Evolutionary conservation across 768 basidiomycete genomes (phyloP), one percentile per base, ranked within the genome.

Genomic region (Polyporus arcularius): DNA sequence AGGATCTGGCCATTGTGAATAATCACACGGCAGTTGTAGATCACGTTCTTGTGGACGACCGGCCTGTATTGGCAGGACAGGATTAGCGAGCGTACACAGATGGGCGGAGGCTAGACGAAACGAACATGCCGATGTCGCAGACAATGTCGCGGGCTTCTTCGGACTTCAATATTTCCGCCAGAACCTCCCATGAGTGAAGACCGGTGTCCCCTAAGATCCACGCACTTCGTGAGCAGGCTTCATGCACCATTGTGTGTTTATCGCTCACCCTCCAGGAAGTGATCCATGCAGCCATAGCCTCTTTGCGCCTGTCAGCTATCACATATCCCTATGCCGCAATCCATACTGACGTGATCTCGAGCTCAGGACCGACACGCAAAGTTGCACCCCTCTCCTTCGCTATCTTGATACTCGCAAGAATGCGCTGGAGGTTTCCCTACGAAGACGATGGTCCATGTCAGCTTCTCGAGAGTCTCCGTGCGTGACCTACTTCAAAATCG

Each of bases 221-320:
- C 11, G 35, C 11, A 26, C 21, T 26, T 26, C 21, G 21, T 26
- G 21, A 26, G 21, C 21, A 26, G 21, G 21, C 21, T 26, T 26
- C 21, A 2, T 26, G 21, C 21, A 26, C 21, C 21, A 26, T 26
- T 26, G 21, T 7, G 7, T n/a, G 4, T 12, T 1, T 8, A 15
- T 6, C 48, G 59, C 57, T 43, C 55, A 93, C 96, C 96, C 80
- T 99, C 97, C 0, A 98, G 80, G 72, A 98, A 99, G 69, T 98
- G 96, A 71, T 99, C 97, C 53, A 94, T 81, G 74, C 97, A 99
- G 3, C 97, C 97, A 76, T 98, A 99, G 4, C 96, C 97, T 26
- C 94, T 96, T 67, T 18, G 92, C 65, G 12, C 48, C 15, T 9
- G 38, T 31, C 15, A 31, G 39, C 35, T 28, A 9, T 14, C 30